A percentile compares a stretch with the other conserved stretches of the same genome.
Evolutionary conservation across 2,329 filamentous ascomycete species (phyloP).

Genomic region (Neonectria ditissima): DNA sequence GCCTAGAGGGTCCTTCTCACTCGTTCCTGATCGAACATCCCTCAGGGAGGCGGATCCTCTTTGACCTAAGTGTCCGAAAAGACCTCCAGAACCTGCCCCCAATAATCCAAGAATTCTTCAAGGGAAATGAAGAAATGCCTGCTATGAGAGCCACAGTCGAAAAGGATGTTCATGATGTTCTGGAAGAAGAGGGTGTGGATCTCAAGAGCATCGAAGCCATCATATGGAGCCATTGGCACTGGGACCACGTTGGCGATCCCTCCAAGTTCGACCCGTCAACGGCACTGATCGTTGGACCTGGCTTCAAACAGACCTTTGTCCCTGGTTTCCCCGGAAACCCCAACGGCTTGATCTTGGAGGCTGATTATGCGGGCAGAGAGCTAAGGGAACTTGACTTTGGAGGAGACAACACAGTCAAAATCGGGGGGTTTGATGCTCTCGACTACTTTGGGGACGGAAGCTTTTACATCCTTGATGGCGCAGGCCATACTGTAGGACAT

Average conservation of each 20-base stretch:
- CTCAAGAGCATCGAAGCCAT: constrained; percentile 36
- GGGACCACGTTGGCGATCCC: constrained; percentile 46
- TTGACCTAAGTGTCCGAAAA: constrained; percentile 11
- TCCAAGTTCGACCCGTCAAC: constrained; percentile 41
- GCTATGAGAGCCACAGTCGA: not conserved
- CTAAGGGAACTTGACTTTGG: constrained; percentile 32
- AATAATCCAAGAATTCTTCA: not conserved
- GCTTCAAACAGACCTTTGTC: constrained; percentile 28
- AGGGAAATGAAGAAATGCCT: not conserved
- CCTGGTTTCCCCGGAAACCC: constrained; percentile 31
- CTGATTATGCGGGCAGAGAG: constrained; percentile 32
- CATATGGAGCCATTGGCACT: constrained; percentile 47
- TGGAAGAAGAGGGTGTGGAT: constrained; percentile 10
- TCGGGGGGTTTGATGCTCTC: constrained; percentile 53
- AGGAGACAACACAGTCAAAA: constrained; percentile 23
- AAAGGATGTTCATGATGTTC: constrained; percentile 7
- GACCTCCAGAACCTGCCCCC: constrained; percentile 2
- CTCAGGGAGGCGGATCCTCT: constrained; percentile 4
- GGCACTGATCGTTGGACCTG: constrained; percentile 41
- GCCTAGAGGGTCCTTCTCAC: constrained; percentile 4
- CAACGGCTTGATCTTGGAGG: constrained; percentile 24
- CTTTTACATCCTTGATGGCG: constrained; percentile 54
- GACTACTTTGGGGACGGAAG: constrained; percentile 57
- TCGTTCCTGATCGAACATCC: constrained; percentile 13
- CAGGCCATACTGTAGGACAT: constrained; percentile 39